phyloP scores from a whole-genome alignment of 2,329 filamentous ascomycete species.

The Xylaria sp. region DNA sequence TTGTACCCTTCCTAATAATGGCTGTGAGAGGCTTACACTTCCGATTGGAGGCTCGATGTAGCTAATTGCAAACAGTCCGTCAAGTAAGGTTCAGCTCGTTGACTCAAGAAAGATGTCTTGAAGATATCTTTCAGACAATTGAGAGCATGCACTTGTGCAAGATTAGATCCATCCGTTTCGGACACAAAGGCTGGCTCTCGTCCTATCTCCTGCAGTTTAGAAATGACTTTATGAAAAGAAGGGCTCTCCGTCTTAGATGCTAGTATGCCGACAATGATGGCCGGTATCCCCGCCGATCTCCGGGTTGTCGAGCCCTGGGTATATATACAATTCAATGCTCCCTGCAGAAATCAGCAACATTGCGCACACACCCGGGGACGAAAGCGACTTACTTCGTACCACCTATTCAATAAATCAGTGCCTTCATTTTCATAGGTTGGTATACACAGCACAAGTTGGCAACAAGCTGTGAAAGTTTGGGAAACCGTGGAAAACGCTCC shows the following conservation, averaged over 20 bases:
- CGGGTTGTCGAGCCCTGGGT: conserved; percentile 82
- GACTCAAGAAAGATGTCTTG: conserved; percentile 77
- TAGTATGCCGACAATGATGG: conserved; percentile 82
- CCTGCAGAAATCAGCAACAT: conserved; percentile 47
- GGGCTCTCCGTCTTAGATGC: conserved; percentile 65
- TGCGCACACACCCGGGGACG: not conserved
- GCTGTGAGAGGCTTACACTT: conserved; percentile 62
- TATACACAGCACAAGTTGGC: conserved; percentile 64
- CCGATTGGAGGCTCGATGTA: conserved; percentile 76
- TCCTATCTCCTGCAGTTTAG: conserved; percentile 65
- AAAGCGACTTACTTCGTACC: conserved; percentile 67
- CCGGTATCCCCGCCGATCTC: conserved; percentile 89
- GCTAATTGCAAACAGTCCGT: conserved; percentile 79
- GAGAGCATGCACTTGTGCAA: conserved; percentile 92
- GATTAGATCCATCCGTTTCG: conserved; percentile 66
- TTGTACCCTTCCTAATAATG: not conserved
- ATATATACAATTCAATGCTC: conserved; percentile 72
- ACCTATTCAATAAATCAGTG: conserved; percentile 62
- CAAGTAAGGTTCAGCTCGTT: conserved; percentile 74
- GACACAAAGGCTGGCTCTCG: conserved; percentile 57
- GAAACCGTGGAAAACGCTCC: conserved; percentile 94
- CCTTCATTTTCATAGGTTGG: conserved; percentile 37
- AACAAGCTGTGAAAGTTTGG: conserved; percentile 83
- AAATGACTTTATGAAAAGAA: conserved; percentile 69
- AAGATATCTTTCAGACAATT: conserved; percentile 95